Conservation (phyloP, 2,329 filamentous ascomycete genomes). For the Aspergillus calidoustus region DNA sequence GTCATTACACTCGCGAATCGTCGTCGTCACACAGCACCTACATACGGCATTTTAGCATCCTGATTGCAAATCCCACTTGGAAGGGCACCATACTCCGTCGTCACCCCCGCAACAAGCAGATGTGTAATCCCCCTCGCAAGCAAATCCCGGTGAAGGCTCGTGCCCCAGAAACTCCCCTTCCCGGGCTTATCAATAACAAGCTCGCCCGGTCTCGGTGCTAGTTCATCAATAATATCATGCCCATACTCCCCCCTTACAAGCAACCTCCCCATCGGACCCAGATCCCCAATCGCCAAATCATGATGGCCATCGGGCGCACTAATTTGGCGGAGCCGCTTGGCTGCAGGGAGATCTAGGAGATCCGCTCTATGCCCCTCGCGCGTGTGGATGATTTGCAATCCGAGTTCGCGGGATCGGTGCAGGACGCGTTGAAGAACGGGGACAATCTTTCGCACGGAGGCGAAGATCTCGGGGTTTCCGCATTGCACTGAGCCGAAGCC, state of each 20-base stretch:
- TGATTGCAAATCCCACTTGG: too few relatives aligned
- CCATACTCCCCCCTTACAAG: conserved; percentile 3
- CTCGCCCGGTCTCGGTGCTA: neutral
- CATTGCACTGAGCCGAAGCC: conserved; percentile 2
- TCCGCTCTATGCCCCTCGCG: neutral
- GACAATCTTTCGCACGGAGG: neutral
- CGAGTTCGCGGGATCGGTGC: neutral
- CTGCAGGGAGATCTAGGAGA: neutral
- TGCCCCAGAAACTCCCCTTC: conserved; percentile 7
- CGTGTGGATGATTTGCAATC: neutral
- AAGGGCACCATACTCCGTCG: neutral
- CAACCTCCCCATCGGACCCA: conserved; percentile 1
- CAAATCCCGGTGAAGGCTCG: neutral
- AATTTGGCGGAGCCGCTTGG: conserved; percentile 1
- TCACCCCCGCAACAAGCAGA: conserved; percentile 1
- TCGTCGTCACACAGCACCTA: conserved; percentile 10
- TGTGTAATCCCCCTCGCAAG: neutral
- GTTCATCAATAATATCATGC: conserved; percentile 3
- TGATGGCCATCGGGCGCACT: neutral
- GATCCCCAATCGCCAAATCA: neutral
- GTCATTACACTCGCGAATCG: conserved; percentile 4
- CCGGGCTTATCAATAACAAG: conserved; percentile 5
- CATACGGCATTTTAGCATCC: neutral
- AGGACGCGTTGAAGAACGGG: neutral
- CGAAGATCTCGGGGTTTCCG: neutral